Evolutionary conservation across 768 basidiomycete species (phyloP).

Genomic region (Thelephora aurantiotincta): DNA sequence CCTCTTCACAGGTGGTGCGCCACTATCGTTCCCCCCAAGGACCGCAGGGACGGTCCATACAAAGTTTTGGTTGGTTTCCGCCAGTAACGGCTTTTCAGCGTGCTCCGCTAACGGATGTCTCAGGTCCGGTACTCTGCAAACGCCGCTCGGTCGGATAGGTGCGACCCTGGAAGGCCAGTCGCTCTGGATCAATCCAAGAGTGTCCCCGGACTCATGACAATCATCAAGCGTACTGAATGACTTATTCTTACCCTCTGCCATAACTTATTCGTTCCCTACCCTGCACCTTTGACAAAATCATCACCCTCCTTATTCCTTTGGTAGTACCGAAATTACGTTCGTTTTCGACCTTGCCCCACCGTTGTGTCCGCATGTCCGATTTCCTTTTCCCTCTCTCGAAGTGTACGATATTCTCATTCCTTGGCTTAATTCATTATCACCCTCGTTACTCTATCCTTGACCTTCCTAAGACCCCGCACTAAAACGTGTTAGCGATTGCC

Average conservation of each 20-base stretch:
- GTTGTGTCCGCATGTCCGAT: too few species aligned
- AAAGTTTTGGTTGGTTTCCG: slow-evolving; percentile 40
- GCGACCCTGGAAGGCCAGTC: slow-evolving; percentile 50
- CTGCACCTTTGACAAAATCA: neutral
- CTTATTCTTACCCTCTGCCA: neutral
- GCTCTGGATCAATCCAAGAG: slow-evolving; percentile 43
- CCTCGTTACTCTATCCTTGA: too few species aligned
- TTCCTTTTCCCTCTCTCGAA: too few species aligned
- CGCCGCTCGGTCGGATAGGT: slow-evolving; percentile 34
- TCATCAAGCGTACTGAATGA: slow-evolving; percentile 27
- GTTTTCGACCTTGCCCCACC: too few species aligned
- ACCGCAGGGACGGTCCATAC: slow-evolving; percentile 33
- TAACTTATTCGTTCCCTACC: neutral
- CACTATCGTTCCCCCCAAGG: slow-evolving; percentile 40
- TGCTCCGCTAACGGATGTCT: neutral
- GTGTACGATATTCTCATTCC: too few species aligned
- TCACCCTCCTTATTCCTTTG: neutral
- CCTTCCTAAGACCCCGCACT: too few species aligned
- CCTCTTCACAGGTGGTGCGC: slow-evolving; percentile 43
- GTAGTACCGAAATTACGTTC: neutral
- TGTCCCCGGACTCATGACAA: slow-evolving; percentile 67
- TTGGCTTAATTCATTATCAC: too few species aligned
- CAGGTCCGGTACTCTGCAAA: slow-evolving; percentile 53
- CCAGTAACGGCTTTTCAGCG: slow-evolving; percentile 1
- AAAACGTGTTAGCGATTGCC: too few species aligned